phyloP scores from a whole-genome alignment of 768 basidiomycete genomes.

The Hypholoma sublateritium region DNA sequence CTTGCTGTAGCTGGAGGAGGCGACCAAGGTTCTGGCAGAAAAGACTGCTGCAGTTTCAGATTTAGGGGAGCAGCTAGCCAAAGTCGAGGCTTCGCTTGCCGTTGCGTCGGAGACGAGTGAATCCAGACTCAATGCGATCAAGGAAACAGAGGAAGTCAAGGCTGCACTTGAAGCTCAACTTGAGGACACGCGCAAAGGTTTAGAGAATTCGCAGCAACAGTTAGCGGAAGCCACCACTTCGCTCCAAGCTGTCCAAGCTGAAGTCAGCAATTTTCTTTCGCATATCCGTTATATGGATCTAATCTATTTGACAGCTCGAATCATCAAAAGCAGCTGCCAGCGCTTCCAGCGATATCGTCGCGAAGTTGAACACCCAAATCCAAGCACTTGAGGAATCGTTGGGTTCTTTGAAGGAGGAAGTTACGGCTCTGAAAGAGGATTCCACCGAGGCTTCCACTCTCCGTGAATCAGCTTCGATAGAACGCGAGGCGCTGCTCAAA shows the following conservation, averaged over 20 bases:
- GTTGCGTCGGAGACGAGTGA: slow-evolving; percentile 44
- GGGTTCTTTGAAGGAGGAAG: slow-evolving; percentile 45
- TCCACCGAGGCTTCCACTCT: slow-evolving; percentile 43
- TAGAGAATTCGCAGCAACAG: slow-evolving; percentile 36
- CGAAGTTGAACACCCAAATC: slow-evolving; percentile 50
- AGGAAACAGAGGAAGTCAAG: slow-evolving; percentile 51
- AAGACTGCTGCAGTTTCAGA: slow-evolving; percentile 50
- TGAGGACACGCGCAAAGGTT: slow-evolving; percentile 35
- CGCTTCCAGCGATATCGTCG: slow-evolving; percentile 45
- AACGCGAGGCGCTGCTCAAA: slow-evolving; percentile 63
- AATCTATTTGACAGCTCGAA: slow-evolving; percentile 44
- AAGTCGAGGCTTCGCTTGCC: slow-evolving; percentile 51
- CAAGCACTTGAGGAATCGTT: slow-evolving; percentile 52
- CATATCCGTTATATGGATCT: slow-evolving; percentile 1
- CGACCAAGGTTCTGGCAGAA: slow-evolving; percentile 48
- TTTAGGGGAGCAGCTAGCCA: slow-evolving; percentile 53
- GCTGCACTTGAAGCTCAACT: slow-evolving; percentile 49
- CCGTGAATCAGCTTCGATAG: slow-evolving; percentile 52
- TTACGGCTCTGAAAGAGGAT: slow-evolving; percentile 49
- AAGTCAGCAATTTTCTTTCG: slow-evolving; percentile 40
- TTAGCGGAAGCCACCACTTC: slow-evolving; percentile 30
- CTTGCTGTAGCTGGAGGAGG: slow-evolving; percentile 54
- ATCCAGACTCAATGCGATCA: slow-evolving; percentile 41
- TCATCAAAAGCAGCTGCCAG: slow-evolving; percentile 39
- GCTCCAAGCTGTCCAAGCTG: slow-evolving; percentile 43